Evolutionary conservation across 2,329 filamentous ascomycete species (phyloP).

Genomic region (Simplicillium sp.): DNA sequence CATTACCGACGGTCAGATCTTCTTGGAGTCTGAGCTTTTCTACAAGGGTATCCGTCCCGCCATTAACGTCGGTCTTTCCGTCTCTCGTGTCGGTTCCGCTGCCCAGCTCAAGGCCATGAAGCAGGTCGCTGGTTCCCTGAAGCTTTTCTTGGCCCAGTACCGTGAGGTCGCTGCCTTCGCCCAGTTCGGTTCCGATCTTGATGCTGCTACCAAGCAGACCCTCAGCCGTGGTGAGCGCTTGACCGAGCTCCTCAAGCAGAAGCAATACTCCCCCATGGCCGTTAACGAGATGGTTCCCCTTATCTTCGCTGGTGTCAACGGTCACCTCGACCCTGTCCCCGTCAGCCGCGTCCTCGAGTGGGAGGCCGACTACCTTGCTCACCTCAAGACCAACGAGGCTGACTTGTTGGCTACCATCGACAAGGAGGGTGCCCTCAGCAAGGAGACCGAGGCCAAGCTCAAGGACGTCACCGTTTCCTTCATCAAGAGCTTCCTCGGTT

Average conservation of each 20-base stretch:
- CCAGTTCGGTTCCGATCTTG: constrained; percentile 99
- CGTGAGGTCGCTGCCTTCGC: constrained; percentile 99
- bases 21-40: constrained; percentile 98
- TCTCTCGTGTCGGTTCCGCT: constrained; percentile 98
- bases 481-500: constrained; percentile 82
- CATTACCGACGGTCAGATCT: constrained; percentile 99
- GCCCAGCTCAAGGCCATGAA: constrained; percentile 99
- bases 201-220: constrained; percentile 98
- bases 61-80: constrained; percentile 99
- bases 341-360: constrained; percentile 86
- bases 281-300: constrained; percentile 99
- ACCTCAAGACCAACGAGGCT: constrained; percentile 84
- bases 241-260: constrained; percentile 98
- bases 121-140: constrained; percentile 98
- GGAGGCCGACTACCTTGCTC: constrained; percentile 88
- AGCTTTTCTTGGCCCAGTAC: constrained; percentile 99
- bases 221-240: constrained; percentile 96
- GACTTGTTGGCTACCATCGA: constrained; percentile 80
- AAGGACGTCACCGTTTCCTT: constrained; percentile 69
- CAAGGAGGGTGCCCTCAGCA: constrained; percentile 92
- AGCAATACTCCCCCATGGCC: constrained; percentile 97
- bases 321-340: constrained; percentile 79
- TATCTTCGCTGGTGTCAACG: constrained; percentile 99
- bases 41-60: constrained; percentile 99
- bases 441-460: constrained; percentile 79